phyloP scores from a whole-genome alignment of 2,329 filamentous ascomycete genomes.

The Zymoseptoria passerinii region DNA sequence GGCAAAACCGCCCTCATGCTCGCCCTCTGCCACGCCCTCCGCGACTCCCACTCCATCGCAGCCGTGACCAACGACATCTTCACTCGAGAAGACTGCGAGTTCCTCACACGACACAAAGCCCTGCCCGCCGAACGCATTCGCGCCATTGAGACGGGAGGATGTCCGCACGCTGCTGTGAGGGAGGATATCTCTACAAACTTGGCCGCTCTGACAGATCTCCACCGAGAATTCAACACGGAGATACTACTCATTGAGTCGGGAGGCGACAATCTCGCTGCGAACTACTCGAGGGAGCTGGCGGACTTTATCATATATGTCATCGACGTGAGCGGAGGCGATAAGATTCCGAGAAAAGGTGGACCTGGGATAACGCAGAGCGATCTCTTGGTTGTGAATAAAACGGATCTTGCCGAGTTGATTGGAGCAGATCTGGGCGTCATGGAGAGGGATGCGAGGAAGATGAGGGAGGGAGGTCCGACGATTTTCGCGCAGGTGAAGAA shows the following conservation, averaged over 20 bases:
- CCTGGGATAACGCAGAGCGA: constrained; percentile 97
- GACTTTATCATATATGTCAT: constrained; percentile 99
- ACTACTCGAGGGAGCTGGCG: constrained; percentile 89
- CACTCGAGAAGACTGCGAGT: constrained; percentile 94
- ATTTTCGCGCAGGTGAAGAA: constrained; percentile 98
- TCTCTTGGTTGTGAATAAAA: constrained; percentile 92
- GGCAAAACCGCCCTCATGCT: constrained; percentile 98
- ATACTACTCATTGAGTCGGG: constrained; percentile 90
- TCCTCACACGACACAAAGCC: constrained; percentile 78
- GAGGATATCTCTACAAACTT: constrained; percentile 96
- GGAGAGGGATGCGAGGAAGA: constrained; percentile 89
- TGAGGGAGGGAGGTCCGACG: constrained; percentile 89
- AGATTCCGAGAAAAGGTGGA: constrained; percentile 90
- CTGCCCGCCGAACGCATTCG: constrained; percentile 76
- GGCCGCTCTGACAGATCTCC: constrained; percentile 80
- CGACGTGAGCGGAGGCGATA: constrained; percentile 91
- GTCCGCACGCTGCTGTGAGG: constrained; percentile 91
- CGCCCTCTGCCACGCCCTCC: constrained; percentile 76
- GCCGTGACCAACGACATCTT: constrained; percentile 99
- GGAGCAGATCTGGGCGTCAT: constrained; percentile 88
- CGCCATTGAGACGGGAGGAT: constrained; percentile 95
- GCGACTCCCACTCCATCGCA: constrained; percentile 74
- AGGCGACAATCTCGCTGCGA: constrained; percentile 92
- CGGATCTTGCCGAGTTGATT: constrained; percentile 80
- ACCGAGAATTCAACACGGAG: constrained; percentile 70